A percentile compares a stretch with the other conserved stretches of the same genome.
Evolutionary conservation across 257 asterid species (phyloP).

Genomic region (Vinca minor): DNA sequence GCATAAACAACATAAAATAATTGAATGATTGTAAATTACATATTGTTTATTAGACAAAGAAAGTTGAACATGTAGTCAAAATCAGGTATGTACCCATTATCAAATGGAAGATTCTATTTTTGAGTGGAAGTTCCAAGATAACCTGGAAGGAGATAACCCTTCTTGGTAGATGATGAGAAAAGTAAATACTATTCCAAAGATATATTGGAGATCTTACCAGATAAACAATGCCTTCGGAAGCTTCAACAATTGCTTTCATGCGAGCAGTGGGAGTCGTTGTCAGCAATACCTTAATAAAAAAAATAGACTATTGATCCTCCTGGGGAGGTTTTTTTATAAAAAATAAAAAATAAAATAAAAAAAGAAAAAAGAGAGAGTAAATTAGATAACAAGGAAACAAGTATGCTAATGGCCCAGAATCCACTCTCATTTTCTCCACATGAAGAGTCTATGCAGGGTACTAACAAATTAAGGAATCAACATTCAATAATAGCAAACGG

Average conservation of each 20-base stretch:
- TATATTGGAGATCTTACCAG: constrained; percentile 43
- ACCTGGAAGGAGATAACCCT: neutral
- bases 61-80: no score
- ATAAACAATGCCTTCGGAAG: constrained; percentile 79
- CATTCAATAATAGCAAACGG: neutral
- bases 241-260: constrained; percentile 72
- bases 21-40: no score
- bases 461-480: neutral
- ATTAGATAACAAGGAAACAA: no score
- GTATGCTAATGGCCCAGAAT: no score
- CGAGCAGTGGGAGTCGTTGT: constrained; percentile 71
- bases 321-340: no score
- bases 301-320: neutral
- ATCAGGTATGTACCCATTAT: no score
- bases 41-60: no score
- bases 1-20: no score
- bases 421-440: neutral
- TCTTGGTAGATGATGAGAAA: neutral
- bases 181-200: neutral
- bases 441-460: neutral
- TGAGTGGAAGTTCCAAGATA: neutral
- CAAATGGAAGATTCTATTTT: neutral
- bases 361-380: no score
- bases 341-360: no score
- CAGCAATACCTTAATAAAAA: constrained; percentile 54